Evolutionary conservation across 1,139 yeast species (phyloP).

Genomic region (Protomyces arabidopsidicola): DNA sequence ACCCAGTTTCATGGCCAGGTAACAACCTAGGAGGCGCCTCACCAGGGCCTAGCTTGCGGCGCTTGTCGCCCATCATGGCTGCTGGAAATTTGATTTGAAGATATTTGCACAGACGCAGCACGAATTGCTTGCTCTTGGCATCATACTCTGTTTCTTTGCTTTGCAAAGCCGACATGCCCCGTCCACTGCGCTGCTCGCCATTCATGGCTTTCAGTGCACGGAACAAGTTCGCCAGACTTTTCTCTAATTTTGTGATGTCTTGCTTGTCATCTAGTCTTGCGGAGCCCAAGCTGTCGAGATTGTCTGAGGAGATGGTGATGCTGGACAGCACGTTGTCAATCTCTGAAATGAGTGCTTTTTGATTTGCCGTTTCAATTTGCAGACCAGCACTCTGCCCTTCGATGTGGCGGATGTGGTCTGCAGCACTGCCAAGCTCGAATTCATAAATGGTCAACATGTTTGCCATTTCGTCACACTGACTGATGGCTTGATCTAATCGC

Average conservation of each 20-base stretch:
- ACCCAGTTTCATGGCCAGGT: conserved; percentile 23
- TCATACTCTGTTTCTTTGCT: conserved; percentile 29
- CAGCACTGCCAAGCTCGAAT: conserved; percentile 56
- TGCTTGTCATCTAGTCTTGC: conserved; percentile 35
- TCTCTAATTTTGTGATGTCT: conserved; percentile 52
- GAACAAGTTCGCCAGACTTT: conserved; percentile 55
- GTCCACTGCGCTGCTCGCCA: conserved; percentile 14
- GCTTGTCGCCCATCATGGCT: conserved; percentile 2
- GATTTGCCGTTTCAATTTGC: conserved; percentile 79
- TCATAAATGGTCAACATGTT: conserved; percentile 54
- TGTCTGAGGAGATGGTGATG: conserved; percentile 58
- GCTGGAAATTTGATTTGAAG: conserved; percentile 28
- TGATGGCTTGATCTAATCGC: conserved; percentile 47
- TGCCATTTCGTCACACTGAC: conserved; percentile 55
- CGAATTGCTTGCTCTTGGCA: conserved; percentile 23
- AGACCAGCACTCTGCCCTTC: conserved; percentile 77
- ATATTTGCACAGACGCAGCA: conserved; percentile 24
- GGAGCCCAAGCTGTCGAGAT: conserved; percentile 52
- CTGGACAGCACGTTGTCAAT: conserved; percentile 63
- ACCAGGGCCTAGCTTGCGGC: neutral
- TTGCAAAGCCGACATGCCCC: conserved; percentile 45
- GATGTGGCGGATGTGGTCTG: conserved; percentile 63
- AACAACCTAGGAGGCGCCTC: conserved; percentile 10
- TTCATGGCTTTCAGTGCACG: conserved; percentile 58
- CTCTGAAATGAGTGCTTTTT: conserved; percentile 65